These are phyloP conservation scores for Botrytis deweyae DNA, from an alignment of 2,329 filamentous ascomycete genomes.

Conservation along the genomic window DNA sequence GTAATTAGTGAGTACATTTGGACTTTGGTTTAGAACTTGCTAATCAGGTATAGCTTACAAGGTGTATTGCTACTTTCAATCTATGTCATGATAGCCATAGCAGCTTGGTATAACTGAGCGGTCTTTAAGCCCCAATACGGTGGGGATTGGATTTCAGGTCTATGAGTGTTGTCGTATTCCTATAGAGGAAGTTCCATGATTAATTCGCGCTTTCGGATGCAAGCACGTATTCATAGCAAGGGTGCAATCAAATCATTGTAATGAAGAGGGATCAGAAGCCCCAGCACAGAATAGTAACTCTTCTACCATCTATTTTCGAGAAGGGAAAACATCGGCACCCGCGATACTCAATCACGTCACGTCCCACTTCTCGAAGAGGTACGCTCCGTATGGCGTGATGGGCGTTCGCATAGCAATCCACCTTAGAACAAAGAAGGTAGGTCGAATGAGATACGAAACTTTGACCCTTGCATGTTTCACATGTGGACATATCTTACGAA, in stretches of 20 bases:
- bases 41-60: background rate
- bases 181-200: background rate
- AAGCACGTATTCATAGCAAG: background rate
- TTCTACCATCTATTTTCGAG: too few species aligned
- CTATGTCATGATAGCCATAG: conserved; percentile 8
- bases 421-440: too few species aligned
- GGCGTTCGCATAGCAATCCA: too few species aligned
- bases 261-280: too few species aligned
- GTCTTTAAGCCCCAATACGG: fast-evolving
- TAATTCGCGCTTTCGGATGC: background rate
- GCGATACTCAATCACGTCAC: too few species aligned
- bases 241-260: background rate
- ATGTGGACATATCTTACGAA: background rate
- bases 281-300: too few species aligned
- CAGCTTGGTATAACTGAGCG: conserved; percentile 2
- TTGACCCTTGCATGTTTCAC: too few species aligned
- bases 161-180: background rate
- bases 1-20: background rate
- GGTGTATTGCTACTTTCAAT: background rate
- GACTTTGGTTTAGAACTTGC: background rate
- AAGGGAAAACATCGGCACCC: too few species aligned
- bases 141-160: background rate
- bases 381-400: too few species aligned
- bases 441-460: too few species aligned
- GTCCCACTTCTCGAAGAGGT: too few species aligned